Evolutionary conservation across 2,329 filamentous ascomycete genomes (phyloP), one percentile per base, ranked within the genome.

Genomic region (Botrytis pseudocinerea): DNA sequence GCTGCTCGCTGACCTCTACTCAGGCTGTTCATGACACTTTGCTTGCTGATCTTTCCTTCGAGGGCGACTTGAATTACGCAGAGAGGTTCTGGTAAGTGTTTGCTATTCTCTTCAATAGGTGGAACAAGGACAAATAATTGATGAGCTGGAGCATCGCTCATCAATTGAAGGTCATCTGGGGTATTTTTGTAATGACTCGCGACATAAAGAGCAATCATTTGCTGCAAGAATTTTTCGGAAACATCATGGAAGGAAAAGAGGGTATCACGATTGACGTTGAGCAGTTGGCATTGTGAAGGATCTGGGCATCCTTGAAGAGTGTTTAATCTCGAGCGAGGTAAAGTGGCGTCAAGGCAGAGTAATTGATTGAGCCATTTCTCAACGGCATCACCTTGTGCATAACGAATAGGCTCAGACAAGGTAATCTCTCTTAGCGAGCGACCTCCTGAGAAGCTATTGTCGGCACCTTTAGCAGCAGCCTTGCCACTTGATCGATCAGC

Each of bases 161-260:
- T 97, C 73, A 99, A 88, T 82, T 98, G 96, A n/a, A 99, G 87
- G 79, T 99, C 96, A 79, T 99, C 97, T 0, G 96, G 96, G 0
- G 95, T 94, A 83, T 99, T 99, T 83, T 98, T 98, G 86, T 99
- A 98, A 82, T 97, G 94, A 78, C 94, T 97, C 42, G 96, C 94
- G 42, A 99, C 97, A 79, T 98, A 99, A 2, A 99, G 88, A 0
- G 95, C 94, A 83, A 99, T 95, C 94, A 99, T 98, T 79, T 97
- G 94, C 82, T 99, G 96, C 72, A 99, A 84, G 84, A 99, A 98
- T 80, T 95, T 96, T 82, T 99, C 96, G 3, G 96, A 97, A 32
- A 98, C 94, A 4, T 95, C 94, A 79, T 99, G 96, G 85, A 97
- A 99, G 20, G 95, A 98, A 85, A 99, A 99, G 22, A 99, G 88